Evolutionary conservation across 495 filamentous ascomycete genomes (phyloP).

Genomic region (Amorphotheca resinae): DNA sequence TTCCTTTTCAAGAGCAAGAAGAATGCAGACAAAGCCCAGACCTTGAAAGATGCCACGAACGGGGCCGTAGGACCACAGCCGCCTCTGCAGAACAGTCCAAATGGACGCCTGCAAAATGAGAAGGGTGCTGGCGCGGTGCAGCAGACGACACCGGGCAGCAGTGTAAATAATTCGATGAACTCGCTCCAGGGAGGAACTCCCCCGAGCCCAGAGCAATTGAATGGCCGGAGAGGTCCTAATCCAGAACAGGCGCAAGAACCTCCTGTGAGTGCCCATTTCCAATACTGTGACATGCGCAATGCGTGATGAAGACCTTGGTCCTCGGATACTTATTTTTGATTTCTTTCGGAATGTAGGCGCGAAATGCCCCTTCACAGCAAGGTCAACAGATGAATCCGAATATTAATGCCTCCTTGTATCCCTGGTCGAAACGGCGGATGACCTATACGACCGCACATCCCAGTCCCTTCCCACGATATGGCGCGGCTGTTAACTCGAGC

Average conservation of each 20-base stretch:
- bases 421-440: constrained; percentile 85
- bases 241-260: constrained; percentile 28
- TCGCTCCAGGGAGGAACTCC: constrained; percentile 30
- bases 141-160: constrained; percentile 40
- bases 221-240: constrained; percentile 18
- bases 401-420: constrained; percentile 60
- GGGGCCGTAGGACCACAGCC: constrained; percentile 20
- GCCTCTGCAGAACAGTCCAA: constrained; percentile 12
- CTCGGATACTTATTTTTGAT: not conserved
- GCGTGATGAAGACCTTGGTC: not conserved
- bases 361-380: constrained; percentile 26
- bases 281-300: constrained; percentile 3
- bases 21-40: constrained; percentile 30
- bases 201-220: constrained; percentile 37
- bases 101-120: constrained; percentile 12
- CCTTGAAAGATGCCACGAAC: constrained; percentile 11
- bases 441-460: constrained; percentile 73
- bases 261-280: constrained; percentile 28
- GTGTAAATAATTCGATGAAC: constrained; percentile 30
- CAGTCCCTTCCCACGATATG: constrained; percentile 93
- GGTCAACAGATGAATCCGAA: constrained; percentile 23
- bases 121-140: constrained; percentile 18
- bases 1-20: constrained; percentile 66
- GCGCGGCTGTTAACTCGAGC: constrained; percentile 84
- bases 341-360: constrained; percentile 25